A percentile compares a stretch with the other conserved stretches of the same genome.
Evolutionary conservation across 495 filamentous ascomycete genomes (phyloP).

Genomic region (Penicillium waksmanii): DNA sequence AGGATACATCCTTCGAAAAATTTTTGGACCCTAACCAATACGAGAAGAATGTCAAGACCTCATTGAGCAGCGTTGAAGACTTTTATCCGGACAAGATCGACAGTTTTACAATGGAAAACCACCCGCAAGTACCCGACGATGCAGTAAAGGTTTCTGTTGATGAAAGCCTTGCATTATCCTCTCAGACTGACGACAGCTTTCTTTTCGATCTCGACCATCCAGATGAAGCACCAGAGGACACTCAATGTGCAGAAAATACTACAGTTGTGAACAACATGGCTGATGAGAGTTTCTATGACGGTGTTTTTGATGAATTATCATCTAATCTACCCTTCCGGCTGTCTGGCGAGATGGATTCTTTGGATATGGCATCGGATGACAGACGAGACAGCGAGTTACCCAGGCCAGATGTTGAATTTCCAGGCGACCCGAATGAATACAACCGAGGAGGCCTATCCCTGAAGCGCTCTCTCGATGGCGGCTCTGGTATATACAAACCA

Average conservation of each 20-base stretch:
- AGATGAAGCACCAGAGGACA: conserved; percentile 9
- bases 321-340: not conserved
- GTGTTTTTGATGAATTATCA: conserved; percentile 29
- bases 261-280: not conserved
- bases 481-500: not conserved
- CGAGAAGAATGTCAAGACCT: conserved; percentile 68
- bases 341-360: conserved; percentile 10
- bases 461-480: conserved; percentile 16
- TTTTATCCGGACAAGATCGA: conserved; percentile 72
- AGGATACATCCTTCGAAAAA: conserved; percentile 59
- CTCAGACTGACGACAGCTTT: conserved; percentile 31
- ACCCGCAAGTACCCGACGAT: conserved; percentile 10
- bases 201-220: conserved; percentile 10
- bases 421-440: not conserved
- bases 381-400: not conserved
- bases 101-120: conserved; percentile 21
- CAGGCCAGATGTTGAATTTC: not conserved
- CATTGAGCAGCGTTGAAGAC: conserved; percentile 82
- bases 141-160: conserved; percentile 45
- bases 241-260: not conserved
- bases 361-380: not conserved
- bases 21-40: conserved; percentile 59
- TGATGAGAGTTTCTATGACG: conserved; percentile 34
- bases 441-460: not conserved
- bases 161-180: conserved; percentile 52